Evolutionary conservation across 768 basidiomycete species (phyloP).

Genomic region (Termitomyces sp.): DNA sequence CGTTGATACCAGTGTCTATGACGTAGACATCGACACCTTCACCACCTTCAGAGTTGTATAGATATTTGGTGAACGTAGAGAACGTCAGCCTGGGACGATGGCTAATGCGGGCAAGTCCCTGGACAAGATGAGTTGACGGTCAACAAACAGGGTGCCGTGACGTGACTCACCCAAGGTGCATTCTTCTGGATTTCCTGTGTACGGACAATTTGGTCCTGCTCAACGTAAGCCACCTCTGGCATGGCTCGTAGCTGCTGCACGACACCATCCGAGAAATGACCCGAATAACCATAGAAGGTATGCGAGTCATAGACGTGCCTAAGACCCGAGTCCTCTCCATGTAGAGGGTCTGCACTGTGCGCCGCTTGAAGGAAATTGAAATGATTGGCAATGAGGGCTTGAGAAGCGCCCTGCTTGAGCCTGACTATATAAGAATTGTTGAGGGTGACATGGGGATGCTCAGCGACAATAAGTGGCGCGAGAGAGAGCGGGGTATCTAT

Average conservation of each 20-base stretch:
- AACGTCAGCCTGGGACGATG: constrained; percentile 76
- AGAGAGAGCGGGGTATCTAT: constrained; percentile 41
- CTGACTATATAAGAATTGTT: constrained; percentile 95
- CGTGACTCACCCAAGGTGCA: constrained; percentile 78
- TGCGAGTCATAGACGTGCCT: constrained; percentile 74
- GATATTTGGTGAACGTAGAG: constrained; percentile 80
- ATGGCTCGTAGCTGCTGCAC: constrained; percentile 72
- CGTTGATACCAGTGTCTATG: constrained; percentile 87
- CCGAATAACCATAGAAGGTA: constrained; percentile 70
- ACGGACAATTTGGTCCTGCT: constrained; percentile 90
- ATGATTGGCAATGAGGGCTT: constrained; percentile 63
- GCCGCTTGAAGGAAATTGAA: constrained; percentile 72
- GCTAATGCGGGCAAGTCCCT: constrained; percentile 96
- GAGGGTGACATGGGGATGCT: constrained; percentile 67
- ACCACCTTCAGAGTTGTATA: constrained; percentile 67
- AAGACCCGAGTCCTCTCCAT: constrained; percentile 49
- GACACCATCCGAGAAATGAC: constrained; percentile 64
- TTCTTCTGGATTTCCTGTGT: constrained; percentile 62
- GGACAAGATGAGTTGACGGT: constrained; percentile 10
- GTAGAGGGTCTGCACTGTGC: constrained; percentile 46
- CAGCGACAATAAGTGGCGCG: constrained; percentile 55
- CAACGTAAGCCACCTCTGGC: constrained; percentile 91
- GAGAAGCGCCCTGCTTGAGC: constrained; percentile 66
- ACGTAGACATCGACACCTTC: constrained; percentile 92
- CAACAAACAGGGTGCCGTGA: neutral